These are phyloP conservation scores for Xerocomus potaroensis DNA, from an alignment of 768 basidiomycete species.

Conservation along the genomic window DNA sequence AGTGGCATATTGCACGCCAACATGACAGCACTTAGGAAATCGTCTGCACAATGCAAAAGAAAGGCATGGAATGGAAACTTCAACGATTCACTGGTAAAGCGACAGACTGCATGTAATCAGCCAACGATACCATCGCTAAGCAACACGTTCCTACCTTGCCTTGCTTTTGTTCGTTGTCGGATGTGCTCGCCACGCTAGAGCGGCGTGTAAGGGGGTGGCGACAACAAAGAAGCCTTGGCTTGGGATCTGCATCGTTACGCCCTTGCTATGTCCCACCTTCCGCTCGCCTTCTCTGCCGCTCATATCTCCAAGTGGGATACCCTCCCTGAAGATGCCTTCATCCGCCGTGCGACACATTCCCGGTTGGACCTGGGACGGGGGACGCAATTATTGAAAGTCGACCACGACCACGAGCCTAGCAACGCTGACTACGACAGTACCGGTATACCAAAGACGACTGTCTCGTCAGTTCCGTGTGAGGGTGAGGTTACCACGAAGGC, in stretches of 20 bases:
- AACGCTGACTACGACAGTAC: not conserved
- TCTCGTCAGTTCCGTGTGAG: not conserved
- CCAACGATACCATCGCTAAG: not conserved
- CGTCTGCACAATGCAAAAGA: no score
- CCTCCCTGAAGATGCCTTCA: constrained; percentile 4
- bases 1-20: no score
- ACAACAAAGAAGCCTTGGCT: no score
- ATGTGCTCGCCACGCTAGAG: constrained; percentile 12
- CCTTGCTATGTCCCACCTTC: constrained; percentile 13
- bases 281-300: constrained; percentile 29
- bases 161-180: not conserved
- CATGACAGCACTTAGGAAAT: no score
- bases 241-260: not conserved
- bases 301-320: constrained; percentile 26
- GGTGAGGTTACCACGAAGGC: not conserved
- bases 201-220: constrained; percentile 6
- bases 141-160: not conserved
- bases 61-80: no score
- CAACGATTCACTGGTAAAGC: no score
- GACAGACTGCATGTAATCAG: no score
- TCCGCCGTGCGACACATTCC: not conserved
- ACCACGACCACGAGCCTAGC: not conserved
- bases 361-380: not conserved
- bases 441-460: not conserved
- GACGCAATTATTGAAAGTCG: not conserved